Evolutionary conservation across 2,329 filamentous ascomycete species (phyloP), one percentile per base, ranked within the genome.

Genomic region (Penicillium digitatum): DNA sequence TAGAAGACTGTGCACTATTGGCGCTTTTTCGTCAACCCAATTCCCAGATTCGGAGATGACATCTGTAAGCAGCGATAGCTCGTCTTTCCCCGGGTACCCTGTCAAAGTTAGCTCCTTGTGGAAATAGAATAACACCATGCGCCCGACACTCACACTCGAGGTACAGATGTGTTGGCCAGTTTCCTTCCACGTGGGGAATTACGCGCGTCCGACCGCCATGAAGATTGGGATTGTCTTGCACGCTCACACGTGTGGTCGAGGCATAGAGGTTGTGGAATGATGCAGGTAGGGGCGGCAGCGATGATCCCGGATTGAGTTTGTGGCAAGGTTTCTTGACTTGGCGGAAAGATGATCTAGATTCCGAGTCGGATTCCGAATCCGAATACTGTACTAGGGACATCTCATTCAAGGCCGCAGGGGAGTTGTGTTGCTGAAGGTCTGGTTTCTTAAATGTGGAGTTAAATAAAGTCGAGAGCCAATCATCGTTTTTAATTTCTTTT

Each of bases 101-200:
- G 50, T 39, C 55, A 40, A 48, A 43, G 37, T 56, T 53, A 66
- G 66, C 31, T 60, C 55, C 48, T 44, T 37, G 37, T 35, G 26
- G 12, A 38, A 35, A 39, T 26, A 14, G 20, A 43, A 26, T 9
- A 12, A 27, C 29, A 54, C 43, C 18, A 44, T 43, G 16, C 31
- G 52, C 18, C 26, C 1, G 12, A 11, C n/a, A 78, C 85, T 75
- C 80, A 95, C 94, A 99, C 77, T 97, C 93, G 54, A 96, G 79
- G 72, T 95, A 97, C 43, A 97, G 71, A 74, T 97, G 93, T 32
- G 87, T 90, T 1, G 93, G 90, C 94, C 94, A 99, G 72, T 91
- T 90, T 57, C 94, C 94, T 56, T 86, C 83, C 26, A 93, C 79
- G 73, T 99, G 94, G 24, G 93, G 92, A 46, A 85, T 88, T 54